Percentiles rank a stretch among this genome's conserved stretches.
Conservation (phyloP, 257 asterid genomes). For the Striga asiatica region DNA sequence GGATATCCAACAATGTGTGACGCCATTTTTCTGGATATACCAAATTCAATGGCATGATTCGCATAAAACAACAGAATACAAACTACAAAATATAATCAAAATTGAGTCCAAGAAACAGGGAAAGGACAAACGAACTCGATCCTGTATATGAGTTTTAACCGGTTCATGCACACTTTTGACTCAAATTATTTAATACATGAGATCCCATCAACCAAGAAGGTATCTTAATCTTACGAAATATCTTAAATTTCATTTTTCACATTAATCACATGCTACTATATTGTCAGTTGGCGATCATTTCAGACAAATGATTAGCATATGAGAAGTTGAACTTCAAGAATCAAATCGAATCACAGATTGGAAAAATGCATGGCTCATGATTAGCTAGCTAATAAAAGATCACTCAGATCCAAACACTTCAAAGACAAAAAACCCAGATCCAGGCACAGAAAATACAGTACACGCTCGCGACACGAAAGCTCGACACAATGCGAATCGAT, state of each 20-base stretch:
- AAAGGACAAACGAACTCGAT: no score
- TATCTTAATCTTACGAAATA: no score
- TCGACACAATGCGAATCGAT: slow-evolving; percentile 27
- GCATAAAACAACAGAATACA: not conserved
- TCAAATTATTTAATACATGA: not conserved
- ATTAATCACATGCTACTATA: not conserved
- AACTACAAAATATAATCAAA: not conserved
- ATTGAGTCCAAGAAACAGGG: not conserved
- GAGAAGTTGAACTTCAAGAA: not conserved
- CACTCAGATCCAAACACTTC: slow-evolving; percentile 25
- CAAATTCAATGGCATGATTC: slow-evolving; percentile 7
- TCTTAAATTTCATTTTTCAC: not conserved
- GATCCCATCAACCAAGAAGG: not conserved
- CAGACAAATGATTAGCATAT: no score
- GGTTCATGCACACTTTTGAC: no score
- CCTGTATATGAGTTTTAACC: no score
- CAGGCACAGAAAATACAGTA: slow-evolving; percentile 16
- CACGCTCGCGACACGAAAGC: slow-evolving; percentile 18
- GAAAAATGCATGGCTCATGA: slow-evolving; percentile 5
- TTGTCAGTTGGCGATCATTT: not conserved
- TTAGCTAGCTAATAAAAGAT: not conserved
- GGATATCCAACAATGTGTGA: slow-evolving; percentile 83
- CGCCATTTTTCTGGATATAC: slow-evolving; percentile 48
- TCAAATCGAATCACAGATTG: not conserved
- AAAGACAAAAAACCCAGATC: slow-evolving; percentile 17